Percentiles rank a stretch among this genome's conserved stretches.
Evolutionary conservation across 2,329 filamentous ascomycete species (phyloP).

Genomic region (Venturiaceae sp.): DNA sequence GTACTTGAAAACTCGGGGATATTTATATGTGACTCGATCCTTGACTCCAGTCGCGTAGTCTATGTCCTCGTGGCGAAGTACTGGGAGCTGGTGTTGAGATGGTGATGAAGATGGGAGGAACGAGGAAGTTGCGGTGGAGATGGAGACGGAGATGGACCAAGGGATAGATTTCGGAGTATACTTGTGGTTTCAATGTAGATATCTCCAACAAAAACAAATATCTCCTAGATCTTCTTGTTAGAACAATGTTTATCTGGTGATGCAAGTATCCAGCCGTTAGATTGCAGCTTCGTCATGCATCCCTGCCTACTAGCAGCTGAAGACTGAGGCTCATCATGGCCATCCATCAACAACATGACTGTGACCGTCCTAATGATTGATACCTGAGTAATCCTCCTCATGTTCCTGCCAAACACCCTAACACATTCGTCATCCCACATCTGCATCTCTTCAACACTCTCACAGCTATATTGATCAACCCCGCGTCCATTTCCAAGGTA

Average conservation of each 20-base stretch:
- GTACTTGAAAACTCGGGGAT: neutral
- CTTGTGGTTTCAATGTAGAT: neutral
- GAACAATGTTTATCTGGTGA: no score
- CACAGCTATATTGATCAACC: neutral
- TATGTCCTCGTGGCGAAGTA: neutral
- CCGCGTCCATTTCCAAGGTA: neutral
- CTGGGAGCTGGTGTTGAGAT: neutral
- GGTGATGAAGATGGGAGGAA: neutral
- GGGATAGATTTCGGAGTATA: neutral
- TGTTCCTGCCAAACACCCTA: neutral
- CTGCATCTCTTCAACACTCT: neutral
- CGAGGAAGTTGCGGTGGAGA: neutral
- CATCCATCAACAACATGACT: neutral
- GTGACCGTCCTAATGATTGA: neutral
- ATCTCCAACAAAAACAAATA: no score
- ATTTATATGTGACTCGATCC: neutral
- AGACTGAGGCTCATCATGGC: conserved; percentile 1
- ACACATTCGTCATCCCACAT: neutral
- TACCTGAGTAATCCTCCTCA: neutral
- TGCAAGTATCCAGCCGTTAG: neutral
- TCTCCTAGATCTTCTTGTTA: no score
- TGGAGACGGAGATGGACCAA: neutral
- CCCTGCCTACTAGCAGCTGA: neutral
- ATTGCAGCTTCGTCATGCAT: neutral
- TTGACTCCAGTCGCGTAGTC: neutral